Evolutionary conservation across 2,329 filamentous ascomycete species (phyloP), one percentile per base, ranked within the genome.

Genomic region (Eutypella sp.): DNA sequence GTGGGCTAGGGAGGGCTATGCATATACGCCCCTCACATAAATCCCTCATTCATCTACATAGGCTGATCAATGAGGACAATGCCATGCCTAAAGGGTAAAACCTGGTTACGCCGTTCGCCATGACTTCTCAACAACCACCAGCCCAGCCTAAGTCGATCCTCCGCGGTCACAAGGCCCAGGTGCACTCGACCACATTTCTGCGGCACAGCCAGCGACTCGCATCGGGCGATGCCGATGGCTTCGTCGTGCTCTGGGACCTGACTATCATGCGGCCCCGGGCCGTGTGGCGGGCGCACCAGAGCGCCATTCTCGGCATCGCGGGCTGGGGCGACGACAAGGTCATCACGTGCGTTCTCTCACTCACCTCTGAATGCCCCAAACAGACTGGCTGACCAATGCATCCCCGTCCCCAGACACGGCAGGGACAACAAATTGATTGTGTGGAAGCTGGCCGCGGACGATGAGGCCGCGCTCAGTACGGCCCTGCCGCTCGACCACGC

Each of bases 171-270:
- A 78, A 80, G 45, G 77, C 86, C 1, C 83, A 89, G 53, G 83
- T 96, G 40, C 90, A 96, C 62, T 79, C 82, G 18, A 75, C 91
- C 4, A 71, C 78, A 43, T 92, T 97, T 61, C 73, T 89, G 54
- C 76, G 80, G 44, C 65, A 71, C 34, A 96, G 96, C 63, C 75
- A 80, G 47, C 84, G 88, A 27, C 81, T 99, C 5, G 72, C 89
- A 11, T 93, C 89, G 1, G 92, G 87, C 29, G 93, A 99, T 67
- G 87, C 89, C 8, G 87, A 96, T 36, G 93, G 93, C 48, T 96
- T 86, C 76, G 74, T 96, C 27, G 78, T 95, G 6, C 70, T 90
- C 19, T 99, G 93, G 93, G 85, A 88, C 61, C 71, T 95, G 33
- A 78, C 84, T 22, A 87, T 84, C 42, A 91, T 95, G 73, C 79